These are phyloP conservation scores for Kandelia obovata DNA, from an alignment of 345 rosid species.

Conservation along the genomic window DNA sequence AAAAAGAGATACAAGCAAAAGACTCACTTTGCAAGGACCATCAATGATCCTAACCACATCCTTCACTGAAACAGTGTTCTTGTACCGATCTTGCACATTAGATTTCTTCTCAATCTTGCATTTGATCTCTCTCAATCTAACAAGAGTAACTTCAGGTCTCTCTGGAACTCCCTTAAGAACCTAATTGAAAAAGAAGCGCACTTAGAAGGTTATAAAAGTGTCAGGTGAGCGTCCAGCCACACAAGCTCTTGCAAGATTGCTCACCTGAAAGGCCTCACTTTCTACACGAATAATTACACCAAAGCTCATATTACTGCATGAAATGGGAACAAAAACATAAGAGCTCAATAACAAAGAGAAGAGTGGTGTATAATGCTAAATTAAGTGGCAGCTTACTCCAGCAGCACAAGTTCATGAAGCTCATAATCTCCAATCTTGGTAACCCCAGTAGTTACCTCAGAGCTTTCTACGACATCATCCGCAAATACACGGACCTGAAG, in stretches of 20 bases:
- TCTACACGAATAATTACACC: conserved; percentile 95
- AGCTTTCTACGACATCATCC: conserved; percentile 94
- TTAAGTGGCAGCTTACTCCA: conserved; percentile 62
- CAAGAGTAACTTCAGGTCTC: conserved; percentile 76
- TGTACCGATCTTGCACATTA: conserved; percentile 62
- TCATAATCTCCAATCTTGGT: conserved; percentile 88
- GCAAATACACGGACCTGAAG: conserved; percentile 82
- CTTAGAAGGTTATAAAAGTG: neutral
- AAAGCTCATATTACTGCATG: conserved; percentile 75
- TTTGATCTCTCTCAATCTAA: conserved; percentile 89
- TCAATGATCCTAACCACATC: conserved; percentile 78
- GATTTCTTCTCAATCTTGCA: conserved; percentile 79
- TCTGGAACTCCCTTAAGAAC: conserved; percentile 94
- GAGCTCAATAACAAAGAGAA: conserved; percentile 4
- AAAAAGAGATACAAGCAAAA: neutral
- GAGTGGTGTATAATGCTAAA: conserved; percentile 7
- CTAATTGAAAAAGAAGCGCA: conserved; percentile 29
- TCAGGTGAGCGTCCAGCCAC: neutral
- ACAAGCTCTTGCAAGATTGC: neutral
- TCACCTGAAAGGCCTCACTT: conserved; percentile 92
- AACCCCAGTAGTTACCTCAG: conserved; percentile 89
- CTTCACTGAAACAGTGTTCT: conserved; percentile 64
- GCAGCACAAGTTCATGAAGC: conserved; percentile 89
- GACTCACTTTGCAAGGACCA: conserved; percentile 85
- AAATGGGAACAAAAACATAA: conserved; percentile 20